Evolutionary conservation across 257 asterid species (phyloP).

Genomic region (Ajuga chamaepitys): DNA sequence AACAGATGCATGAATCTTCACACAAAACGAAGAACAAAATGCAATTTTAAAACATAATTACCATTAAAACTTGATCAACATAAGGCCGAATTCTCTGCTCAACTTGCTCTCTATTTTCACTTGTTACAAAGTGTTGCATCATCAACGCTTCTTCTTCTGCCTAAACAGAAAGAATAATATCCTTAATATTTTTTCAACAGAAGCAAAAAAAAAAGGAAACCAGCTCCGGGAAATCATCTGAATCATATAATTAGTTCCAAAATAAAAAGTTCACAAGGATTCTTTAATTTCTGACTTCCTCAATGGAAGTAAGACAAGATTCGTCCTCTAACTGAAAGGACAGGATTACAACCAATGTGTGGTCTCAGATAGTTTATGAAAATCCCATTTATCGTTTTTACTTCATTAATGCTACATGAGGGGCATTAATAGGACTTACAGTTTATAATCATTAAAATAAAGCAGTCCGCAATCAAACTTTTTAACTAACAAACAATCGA

Average conservation of each 20-base stretch:
- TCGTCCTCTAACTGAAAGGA: background rate
- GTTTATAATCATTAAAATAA: slow-evolving; percentile 5
- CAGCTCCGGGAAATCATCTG: background rate
- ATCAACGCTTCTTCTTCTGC: slow-evolving; percentile 91
- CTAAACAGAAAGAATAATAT: slow-evolving; percentile 33
- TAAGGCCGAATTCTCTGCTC: slow-evolving; percentile 68
- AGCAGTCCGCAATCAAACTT: background rate
- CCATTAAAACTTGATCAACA: slow-evolving; percentile 65
- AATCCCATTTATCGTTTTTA: background rate
- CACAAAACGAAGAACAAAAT: slow-evolving; percentile 7
- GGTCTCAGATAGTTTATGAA: background rate
- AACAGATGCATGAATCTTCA: background rate
- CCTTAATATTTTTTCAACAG: slow-evolving; percentile 8
- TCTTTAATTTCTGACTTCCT: background rate
- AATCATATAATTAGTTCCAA: background rate
- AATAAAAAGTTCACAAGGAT: background rate
- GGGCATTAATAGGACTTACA: background rate
- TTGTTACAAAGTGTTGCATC: slow-evolving; percentile 66
- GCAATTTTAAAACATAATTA: slow-evolving; percentile 16
- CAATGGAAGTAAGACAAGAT: background rate
- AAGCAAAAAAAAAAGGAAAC: background rate
- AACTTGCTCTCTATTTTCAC: slow-evolving; percentile 49
- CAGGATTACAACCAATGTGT: background rate
- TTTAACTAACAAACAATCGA: background rate
- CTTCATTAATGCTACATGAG: background rate